Base-by-base conservation (phyloP, 306 rosid species). In the Abrus precatorius region DNA sequence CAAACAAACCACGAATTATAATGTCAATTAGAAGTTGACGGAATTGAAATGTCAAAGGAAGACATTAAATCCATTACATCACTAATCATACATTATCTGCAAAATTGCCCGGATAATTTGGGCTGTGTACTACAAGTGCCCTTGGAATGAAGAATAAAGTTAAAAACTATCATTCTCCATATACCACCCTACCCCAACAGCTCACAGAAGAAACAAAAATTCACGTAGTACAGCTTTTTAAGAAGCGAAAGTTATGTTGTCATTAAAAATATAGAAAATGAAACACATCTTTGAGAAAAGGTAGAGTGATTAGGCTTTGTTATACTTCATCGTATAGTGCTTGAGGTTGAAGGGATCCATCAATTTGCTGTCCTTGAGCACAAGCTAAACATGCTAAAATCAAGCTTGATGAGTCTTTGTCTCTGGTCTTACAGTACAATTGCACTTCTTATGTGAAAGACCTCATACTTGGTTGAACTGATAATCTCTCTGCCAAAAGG, bases 401-500 rank as follows among this genome's bases (percentile, higher is more conserved):
- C 20, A 57, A 50, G 70, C 1, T 32, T 10, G 36, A 30, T 67
- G 78, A 55, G 38, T 38, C 80, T 67, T 20, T 44, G 66, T 29
- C 67, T 44, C 6, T 7, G 50, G 6, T 77, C 54, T 82, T 59
- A 33, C 20, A 72, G 40, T 5, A n/a, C 30, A 73, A 59, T 62
- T 71, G 54, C 49, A 28, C 62, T 76, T 82, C 79, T 74, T 73
- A 85, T 55, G 60, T 76, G 63, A 32, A 52, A 52, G 61, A 56
- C 43, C 34, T 81, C 84, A 77, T 69, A 53, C 74, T 74, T 52
- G 81, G 48, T 83, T 83, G 89, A 65, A 89, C 76, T 0, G 98
- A 93, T 78, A 93, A 78, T 84, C 98, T 87, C 84, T 93, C 98
- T 93, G 95, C 78, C 80, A 38, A 78, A 79, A 79, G 74, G 32